Evolutionary conservation across 2,329 filamentous ascomycete species (phyloP).

Genomic region (Beauveria caledonica): DNA sequence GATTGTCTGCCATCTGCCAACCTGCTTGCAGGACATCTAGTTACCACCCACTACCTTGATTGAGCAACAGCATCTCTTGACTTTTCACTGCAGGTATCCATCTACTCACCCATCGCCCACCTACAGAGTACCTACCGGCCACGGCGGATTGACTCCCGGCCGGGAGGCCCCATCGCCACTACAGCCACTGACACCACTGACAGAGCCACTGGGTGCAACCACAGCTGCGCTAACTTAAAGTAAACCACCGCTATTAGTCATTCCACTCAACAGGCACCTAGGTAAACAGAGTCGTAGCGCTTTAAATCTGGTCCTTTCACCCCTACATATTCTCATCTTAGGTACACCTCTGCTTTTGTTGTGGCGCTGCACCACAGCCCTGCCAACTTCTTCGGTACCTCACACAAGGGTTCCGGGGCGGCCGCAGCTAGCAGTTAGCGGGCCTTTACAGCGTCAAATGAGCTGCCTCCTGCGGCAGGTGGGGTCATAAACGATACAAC

Average conservation of each 20-base stretch:
- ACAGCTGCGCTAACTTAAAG: not conserved
- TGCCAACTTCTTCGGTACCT: slow-evolving; percentile 1
- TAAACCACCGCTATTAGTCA: not conserved
- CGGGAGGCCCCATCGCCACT: not conserved
- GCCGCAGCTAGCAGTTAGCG: not conserved
- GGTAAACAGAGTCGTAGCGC: not conserved
- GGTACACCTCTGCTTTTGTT: not conserved
- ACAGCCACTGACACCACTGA: not conserved
- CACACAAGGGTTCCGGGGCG: not conserved
- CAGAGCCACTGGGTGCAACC: not conserved
- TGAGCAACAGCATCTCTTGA: not conserved
- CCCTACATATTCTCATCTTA: too few relatives aligned
- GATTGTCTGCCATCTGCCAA: not conserved
- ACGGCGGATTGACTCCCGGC: not conserved
- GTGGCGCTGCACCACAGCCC: not conserved
- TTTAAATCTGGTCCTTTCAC: not conserved
- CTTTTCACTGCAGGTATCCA: too few relatives aligned
- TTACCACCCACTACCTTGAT: not conserved
- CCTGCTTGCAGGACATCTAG: too few relatives aligned
- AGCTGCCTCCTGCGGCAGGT: not conserved
- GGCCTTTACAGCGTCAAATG: not conserved
- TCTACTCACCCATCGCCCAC: too few relatives aligned
- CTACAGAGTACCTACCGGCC: not conserved
- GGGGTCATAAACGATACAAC: slow-evolving; percentile 1
- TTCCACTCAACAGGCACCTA: not conserved